Percentiles rank a stretch among this genome's conserved stretches.
phyloP scores from a whole-genome alignment of 768 basidiomycete genomes.

The Cantharellus anzutake region DNA sequence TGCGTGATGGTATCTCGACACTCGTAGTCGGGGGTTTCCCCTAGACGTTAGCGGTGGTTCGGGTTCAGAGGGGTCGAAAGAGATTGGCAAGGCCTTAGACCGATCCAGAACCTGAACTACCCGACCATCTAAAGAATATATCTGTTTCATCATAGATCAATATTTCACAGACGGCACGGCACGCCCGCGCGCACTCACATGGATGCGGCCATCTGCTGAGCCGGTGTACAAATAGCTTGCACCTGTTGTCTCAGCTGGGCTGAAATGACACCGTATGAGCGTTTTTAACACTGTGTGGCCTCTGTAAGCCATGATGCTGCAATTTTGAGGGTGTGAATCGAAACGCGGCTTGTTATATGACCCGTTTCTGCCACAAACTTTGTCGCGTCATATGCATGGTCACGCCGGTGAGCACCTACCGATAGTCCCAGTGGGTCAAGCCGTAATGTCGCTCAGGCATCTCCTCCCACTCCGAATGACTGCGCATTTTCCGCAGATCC shows the following conservation, averaged over 20 bases:
- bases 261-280: slow-evolving; percentile 91
- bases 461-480: slow-evolving; percentile 42
- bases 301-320: slow-evolving; percentile 88
- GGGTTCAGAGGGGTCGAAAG: slow-evolving; percentile 49
- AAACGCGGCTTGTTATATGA: slow-evolving; percentile 21
- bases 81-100: slow-evolving; percentile 46
- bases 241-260: slow-evolving; percentile 81
- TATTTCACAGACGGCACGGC: slow-evolving; percentile 1
- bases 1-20: neutral
- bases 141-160: slow-evolving; percentile 24
- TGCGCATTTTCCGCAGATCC: slow-evolving; percentile 88
- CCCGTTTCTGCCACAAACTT: neutral
- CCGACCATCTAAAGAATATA: slow-evolving; percentile 87
- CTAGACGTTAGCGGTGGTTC: slow-evolving; percentile 19
- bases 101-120: slow-evolving; percentile 74
- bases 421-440: slow-evolving; percentile 53
- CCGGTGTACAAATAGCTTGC: slow-evolving; percentile 90
- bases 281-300: slow-evolving; percentile 84
- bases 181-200: slow-evolving; percentile 29
- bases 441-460: slow-evolving; percentile 35
- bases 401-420: slow-evolving; percentile 26
- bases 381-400: neutral
- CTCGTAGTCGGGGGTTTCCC: neutral
- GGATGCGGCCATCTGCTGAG: slow-evolving; percentile 66
- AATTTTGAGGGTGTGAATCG: slow-evolving; percentile 64